A percentile compares a stretch with the other conserved stretches of the same genome.
phyloP scores from a whole-genome alignment of 2,329 filamentous ascomycete species.

The Kalmusia sp. region DNA sequence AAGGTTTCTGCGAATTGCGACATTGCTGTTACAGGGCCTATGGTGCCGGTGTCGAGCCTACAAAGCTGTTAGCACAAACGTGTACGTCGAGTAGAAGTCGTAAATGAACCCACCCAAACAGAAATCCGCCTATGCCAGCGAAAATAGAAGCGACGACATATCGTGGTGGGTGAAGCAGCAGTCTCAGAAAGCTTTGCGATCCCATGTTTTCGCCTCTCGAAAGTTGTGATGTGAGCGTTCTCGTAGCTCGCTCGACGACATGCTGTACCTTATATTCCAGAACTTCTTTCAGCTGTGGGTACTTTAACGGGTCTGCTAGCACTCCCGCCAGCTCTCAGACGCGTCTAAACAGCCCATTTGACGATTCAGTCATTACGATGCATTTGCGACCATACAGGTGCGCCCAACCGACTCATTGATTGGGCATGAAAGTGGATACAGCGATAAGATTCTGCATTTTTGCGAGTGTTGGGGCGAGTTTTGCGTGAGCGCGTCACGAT shows the following conservation, averaged over 20 bases:
- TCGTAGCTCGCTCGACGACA: background rate
- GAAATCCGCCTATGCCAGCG: constrained; percentile 28
- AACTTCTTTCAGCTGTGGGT: no score
- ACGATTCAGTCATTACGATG: background rate
- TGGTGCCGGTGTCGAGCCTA: constrained; percentile 59
- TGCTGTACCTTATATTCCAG: background rate
- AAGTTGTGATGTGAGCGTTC: background rate
- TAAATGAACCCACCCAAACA: constrained; percentile 22
- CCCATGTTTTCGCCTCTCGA: background rate
- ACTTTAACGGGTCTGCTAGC: background rate
- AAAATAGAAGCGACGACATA: constrained; percentile 27
- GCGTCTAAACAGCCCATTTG: background rate
- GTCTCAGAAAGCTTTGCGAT: background rate
- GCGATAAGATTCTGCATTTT: constrained; percentile 6
- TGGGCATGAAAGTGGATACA: background rate
- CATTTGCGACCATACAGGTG: background rate
- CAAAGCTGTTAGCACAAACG: background rate
- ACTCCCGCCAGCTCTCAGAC: background rate
- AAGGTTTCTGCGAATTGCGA: constrained; percentile 58
- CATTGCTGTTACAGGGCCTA: constrained; percentile 68
- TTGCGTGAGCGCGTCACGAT: background rate
- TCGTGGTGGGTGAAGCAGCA: constrained; percentile 11
- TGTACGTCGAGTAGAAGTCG: no score
- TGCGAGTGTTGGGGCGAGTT: constrained; percentile 1
- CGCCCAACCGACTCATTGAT: background rate